These are phyloP conservation scores for rapeseed (Brassica napus) DNA, from an alignment of 345 rosid genomes.

Conservation along the genomic window DNA sequence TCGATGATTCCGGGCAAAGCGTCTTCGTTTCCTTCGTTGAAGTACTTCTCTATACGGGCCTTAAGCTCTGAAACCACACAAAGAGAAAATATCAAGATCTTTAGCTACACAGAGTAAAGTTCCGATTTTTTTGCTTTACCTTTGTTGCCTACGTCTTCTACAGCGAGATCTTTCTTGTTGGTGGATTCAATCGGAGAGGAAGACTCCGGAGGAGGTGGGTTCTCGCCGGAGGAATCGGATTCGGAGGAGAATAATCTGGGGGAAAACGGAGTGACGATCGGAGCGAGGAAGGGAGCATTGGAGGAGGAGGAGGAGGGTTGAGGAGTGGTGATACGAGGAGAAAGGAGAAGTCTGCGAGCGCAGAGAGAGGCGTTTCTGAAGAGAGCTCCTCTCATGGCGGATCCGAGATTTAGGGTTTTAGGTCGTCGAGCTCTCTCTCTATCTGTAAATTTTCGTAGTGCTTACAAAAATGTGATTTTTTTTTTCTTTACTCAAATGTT, in stretches of 20 bases:
- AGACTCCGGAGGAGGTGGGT: slow-evolving; percentile 12
- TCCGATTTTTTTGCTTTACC: slow-evolving; percentile 25
- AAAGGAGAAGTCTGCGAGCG: slow-evolving; percentile 29
- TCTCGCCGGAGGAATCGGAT: slow-evolving; percentile 38
- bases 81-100: background rate
- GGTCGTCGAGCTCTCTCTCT: slow-evolving; percentile 3
- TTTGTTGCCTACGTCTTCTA: slow-evolving; percentile 43
- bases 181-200: background rate
- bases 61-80: slow-evolving; percentile 55
- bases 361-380: slow-evolving; percentile 37
- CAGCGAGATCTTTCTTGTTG: slow-evolving; percentile 20
- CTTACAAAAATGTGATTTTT: background rate
- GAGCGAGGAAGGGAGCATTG: slow-evolving; percentile 9
- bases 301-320: background rate
- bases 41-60: slow-evolving; percentile 62
- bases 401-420: slow-evolving; percentile 42
- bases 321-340: slow-evolving; percentile 25
- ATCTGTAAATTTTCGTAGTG: no score
- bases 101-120: background rate
- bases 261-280: slow-evolving; percentile 6
- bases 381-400: slow-evolving; percentile 45
- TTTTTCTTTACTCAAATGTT: background rate
- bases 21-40: slow-evolving; percentile 69
- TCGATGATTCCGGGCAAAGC: slow-evolving; percentile 66
- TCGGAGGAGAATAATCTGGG: slow-evolving; percentile 47